Evolutionary conservation across 1,284 basidiomycete species (phyloP).

Genomic region (Malassezia restricta): DNA sequence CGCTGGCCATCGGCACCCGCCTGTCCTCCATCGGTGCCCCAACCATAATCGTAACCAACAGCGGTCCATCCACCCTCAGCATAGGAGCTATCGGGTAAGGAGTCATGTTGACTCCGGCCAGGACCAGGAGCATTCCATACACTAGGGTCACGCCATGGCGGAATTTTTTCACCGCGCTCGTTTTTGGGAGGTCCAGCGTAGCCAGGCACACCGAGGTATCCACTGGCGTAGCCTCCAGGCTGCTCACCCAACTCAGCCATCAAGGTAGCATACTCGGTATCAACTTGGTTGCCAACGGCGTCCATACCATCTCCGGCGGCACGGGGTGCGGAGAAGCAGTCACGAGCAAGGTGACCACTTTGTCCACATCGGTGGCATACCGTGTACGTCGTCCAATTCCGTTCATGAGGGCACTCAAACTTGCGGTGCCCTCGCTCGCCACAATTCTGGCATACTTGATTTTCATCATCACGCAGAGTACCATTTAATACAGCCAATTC

Average conservation of each 20-base stretch:
- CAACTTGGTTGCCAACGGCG: conserved; percentile 54
- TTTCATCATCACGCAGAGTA: conserved; percentile 97
- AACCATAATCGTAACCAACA: background rate
- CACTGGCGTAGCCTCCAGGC: conserved; percentile 9
- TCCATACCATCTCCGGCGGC: conserved; percentile 23
- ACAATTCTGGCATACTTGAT: conserved; percentile 97
- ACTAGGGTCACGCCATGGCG: conserved; percentile 42
- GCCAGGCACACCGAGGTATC: conserved; percentile 19
- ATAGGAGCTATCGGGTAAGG: background rate
- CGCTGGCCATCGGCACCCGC: conserved; percentile 18
- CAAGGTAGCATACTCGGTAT: conserved; percentile 89
- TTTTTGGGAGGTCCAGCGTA: conserved; percentile 16
- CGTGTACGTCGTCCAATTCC: conserved; percentile 42
- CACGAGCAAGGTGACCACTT: conserved; percentile 42
- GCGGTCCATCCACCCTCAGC: background rate
- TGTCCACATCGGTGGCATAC: conserved; percentile 43
- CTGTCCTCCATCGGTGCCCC: conserved; percentile 5
- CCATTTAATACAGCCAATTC: conserved; percentile 96
- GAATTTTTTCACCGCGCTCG: conserved; percentile 39
- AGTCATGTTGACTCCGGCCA: conserved; percentile 11
- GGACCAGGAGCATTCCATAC: conserved; percentile 36
- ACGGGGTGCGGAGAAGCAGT: conserved; percentile 28
- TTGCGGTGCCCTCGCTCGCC: conserved; percentile 62
- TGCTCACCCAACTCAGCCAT: conserved; percentile 94
- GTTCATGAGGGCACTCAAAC: conserved; percentile 42